These are phyloP conservation scores for Hypericum androsaemum DNA, from an alignment of 345 rosid species.

Conservation along the genomic window DNA sequence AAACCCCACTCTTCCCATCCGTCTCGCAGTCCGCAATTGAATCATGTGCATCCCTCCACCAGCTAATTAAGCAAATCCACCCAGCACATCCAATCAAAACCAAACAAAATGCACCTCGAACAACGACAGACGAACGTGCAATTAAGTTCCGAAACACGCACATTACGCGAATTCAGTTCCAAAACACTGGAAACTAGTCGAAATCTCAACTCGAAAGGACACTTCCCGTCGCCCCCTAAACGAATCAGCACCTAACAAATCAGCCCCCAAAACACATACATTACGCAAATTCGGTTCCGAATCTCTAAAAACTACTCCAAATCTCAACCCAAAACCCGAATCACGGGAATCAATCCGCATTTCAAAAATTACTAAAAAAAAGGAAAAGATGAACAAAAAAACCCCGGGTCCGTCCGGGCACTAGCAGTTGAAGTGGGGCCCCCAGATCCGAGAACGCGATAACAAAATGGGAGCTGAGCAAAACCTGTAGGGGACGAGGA, in stretches of 20 bases:
- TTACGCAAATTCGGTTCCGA: slow-evolving; percentile 1
- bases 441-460: not conserved
- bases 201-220: too few species aligned
- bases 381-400: too few species aligned
- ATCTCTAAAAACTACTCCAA: not conserved
- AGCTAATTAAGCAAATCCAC: slow-evolving; percentile 34
- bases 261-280: not conserved
- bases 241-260: too few species aligned
- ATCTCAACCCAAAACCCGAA: not conserved
- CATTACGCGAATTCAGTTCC: too few species aligned
- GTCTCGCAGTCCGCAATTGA: slow-evolving; percentile 29
- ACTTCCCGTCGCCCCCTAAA: too few species aligned
- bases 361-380: not conserved
- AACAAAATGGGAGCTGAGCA: slow-evolving; percentile 4
- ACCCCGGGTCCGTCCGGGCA: too few species aligned
- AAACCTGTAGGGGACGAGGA: slow-evolving; percentile 82
- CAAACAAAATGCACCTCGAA: too few species aligned
- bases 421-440: too few species aligned
- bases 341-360: not conserved
- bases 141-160: too few species aligned
- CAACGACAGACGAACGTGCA: too few species aligned
- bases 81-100: not conserved
- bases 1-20: slow-evolving; percentile 47
- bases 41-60: slow-evolving; percentile 89
- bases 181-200: too few species aligned